These are phyloP conservation scores for Lasiodiplodia theobromae DNA, from an alignment of 2,329 filamentous ascomycete genomes.

Conservation along the genomic window DNA sequence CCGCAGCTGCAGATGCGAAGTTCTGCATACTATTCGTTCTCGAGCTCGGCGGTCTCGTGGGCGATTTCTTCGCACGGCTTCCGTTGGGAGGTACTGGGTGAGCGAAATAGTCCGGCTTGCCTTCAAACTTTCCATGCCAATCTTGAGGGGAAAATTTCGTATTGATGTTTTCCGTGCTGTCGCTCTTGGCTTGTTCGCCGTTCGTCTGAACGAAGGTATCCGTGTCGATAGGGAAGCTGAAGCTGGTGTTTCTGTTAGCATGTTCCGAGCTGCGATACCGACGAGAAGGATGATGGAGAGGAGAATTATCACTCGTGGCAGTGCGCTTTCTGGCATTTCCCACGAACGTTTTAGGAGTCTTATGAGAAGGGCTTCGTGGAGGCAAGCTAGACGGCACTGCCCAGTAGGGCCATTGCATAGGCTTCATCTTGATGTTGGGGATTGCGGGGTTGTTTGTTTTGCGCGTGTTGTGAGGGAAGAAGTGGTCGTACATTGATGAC, in stretches of 20 bases:
- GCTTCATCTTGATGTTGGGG: conserved; percentile 3
- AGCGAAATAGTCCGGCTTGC: conserved; percentile 53
- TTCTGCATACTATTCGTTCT: conserved; percentile 42
- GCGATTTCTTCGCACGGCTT: conserved; percentile 34
- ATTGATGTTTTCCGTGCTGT: conserved; percentile 58
- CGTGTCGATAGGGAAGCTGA: conserved; percentile 30
- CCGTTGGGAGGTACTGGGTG: conserved; percentile 33
- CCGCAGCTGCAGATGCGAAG: conserved; percentile 37
- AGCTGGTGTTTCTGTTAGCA: conserved; percentile 30
- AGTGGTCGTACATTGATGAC: conserved; percentile 30
- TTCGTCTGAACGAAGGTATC: conserved; percentile 32
- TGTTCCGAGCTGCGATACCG: conserved; percentile 4
- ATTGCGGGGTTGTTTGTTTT: background rate
- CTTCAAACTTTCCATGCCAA: conserved; percentile 55
- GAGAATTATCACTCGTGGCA: conserved; percentile 2
- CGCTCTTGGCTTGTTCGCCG: conserved; percentile 48
- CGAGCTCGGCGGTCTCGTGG: conserved; percentile 24
- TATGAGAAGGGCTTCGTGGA: conserved; percentile 19
- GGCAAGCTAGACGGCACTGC: conserved; percentile 31
- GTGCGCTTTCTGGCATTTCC: conserved; percentile 12
- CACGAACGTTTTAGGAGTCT: background rate
- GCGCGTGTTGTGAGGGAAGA: background rate
- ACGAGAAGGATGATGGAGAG: conserved; percentile 16
- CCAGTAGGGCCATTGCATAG: conserved; percentile 30
- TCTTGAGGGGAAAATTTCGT: conserved; percentile 56